A percentile compares a stretch with the other conserved stretches of the same genome.
Evolutionary conservation across 2,329 filamentous ascomycete genomes (phyloP).

Genomic region (Epichloe amarillans): DNA sequence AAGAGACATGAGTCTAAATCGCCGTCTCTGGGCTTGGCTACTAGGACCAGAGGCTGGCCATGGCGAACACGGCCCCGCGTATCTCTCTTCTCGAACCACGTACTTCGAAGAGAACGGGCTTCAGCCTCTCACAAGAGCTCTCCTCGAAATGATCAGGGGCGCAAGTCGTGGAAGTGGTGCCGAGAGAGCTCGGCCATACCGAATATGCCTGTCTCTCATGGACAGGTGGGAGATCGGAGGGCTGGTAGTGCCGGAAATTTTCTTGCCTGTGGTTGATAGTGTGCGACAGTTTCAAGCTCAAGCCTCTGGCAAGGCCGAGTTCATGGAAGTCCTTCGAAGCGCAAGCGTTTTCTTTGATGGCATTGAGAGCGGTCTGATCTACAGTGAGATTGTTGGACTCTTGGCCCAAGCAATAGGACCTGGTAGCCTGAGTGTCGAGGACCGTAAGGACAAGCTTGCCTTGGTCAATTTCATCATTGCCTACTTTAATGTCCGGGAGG

Average conservation of each 20-base stretch:
- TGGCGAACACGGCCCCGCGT: slow-evolving; percentile 29
- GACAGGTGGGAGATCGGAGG: slow-evolving; percentile 96
- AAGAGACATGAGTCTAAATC: slow-evolving; percentile 92
- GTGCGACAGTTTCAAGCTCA: slow-evolving; percentile 59
- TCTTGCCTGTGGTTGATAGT: slow-evolving; percentile 72
- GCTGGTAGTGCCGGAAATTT: slow-evolving; percentile 75
- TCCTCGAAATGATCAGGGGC: slow-evolving; percentile 60
- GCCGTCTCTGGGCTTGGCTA: slow-evolving; percentile 92
- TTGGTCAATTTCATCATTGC: slow-evolving; percentile 70
- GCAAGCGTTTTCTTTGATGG: slow-evolving; percentile 96
- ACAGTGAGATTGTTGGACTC: slow-evolving; percentile 63
- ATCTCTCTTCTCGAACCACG: slow-evolving; percentile 47
- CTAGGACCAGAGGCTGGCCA: slow-evolving; percentile 54
- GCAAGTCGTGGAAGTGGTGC: slow-evolving; percentile 19
- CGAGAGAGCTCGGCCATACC: slow-evolving; percentile 72
- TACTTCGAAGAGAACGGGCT: slow-evolving; percentile 79
- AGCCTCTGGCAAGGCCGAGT: slow-evolving; percentile 53
- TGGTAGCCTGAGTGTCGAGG: slow-evolving; percentile 26
- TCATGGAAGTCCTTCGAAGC: slow-evolving; percentile 78
- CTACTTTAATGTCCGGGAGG: slow-evolving; percentile 87
- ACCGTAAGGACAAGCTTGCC: slow-evolving; percentile 50
- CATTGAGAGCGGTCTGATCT: slow-evolving; percentile 88
- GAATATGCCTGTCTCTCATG: slow-evolving; percentile 91
- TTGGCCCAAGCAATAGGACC: slow-evolving; percentile 46
- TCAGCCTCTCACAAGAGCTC: slow-evolving; percentile 56